Percentiles rank a stretch among this genome's conserved stretches.
phyloP scores from a whole-genome alignment of 108 stramenopile species.

The Schizochytrium sp. region DNA sequence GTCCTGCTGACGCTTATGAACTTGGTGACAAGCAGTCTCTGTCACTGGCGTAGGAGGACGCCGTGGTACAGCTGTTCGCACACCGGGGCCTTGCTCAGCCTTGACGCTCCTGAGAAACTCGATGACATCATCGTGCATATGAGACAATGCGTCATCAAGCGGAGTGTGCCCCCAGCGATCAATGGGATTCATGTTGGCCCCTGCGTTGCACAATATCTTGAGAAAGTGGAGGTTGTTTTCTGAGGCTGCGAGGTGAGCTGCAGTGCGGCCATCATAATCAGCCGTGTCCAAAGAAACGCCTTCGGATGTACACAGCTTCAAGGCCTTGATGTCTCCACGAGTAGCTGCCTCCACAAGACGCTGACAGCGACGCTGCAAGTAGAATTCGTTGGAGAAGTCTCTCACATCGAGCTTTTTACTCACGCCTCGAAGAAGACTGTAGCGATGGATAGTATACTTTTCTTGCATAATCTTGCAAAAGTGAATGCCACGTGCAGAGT shows the following conservation, averaged over 20 bases:
- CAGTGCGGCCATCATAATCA: conserved; percentile 51
- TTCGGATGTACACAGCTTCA: conserved; percentile 20
- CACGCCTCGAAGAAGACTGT: conserved; percentile 52
- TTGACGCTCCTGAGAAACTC: neutral
- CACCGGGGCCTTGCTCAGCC: conserved; percentile 15
- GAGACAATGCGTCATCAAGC: conserved; percentile 25
- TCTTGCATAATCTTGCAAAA: conserved; percentile 63
- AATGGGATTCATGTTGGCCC: conserved; percentile 16
- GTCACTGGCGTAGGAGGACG: neutral
- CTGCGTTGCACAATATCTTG: neutral
- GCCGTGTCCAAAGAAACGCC: conserved; percentile 42
- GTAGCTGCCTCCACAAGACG: conserved; percentile 41
- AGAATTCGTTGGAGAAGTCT: conserved; percentile 27
- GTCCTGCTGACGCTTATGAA: neutral
- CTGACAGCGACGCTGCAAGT: conserved; percentile 47
- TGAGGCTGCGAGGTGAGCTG: neutral
- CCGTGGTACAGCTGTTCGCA: neutral
- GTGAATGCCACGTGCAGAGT: conserved; percentile 68
- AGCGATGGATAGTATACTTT: conserved; percentile 13
- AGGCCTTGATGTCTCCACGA: conserved; percentile 48
- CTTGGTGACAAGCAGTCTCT: conserved; percentile 10
- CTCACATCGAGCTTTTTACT: conserved; percentile 37
- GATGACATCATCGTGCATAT: neutral
- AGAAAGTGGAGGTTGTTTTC: conserved; percentile 16
- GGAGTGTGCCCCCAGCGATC: conserved; percentile 55